A percentile compares a stretch with the other conserved stretches of the same genome.
Evolutionary conservation across 2,329 filamentous ascomycete species (phyloP).

Genomic region (Capronia epimyces): DNA sequence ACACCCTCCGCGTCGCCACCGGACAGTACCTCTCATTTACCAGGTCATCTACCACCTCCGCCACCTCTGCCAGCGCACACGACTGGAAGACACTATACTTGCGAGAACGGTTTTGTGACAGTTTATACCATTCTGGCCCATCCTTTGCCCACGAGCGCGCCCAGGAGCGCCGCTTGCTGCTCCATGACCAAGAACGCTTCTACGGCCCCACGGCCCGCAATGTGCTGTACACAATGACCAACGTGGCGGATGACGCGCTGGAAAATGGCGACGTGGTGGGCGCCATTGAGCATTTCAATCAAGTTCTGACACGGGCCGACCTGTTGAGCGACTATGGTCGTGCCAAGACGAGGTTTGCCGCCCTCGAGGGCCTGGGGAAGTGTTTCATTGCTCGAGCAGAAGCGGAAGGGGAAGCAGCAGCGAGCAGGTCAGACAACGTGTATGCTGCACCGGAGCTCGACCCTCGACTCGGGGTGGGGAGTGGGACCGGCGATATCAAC

Average conservation of each 20-base stretch:
- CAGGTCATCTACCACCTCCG: too few relatives aligned
- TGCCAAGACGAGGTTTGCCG: conserved; percentile 12
- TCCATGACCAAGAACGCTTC: conserved; percentile 8
- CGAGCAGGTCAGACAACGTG: background rate
- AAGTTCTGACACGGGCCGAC: conserved; percentile 5
- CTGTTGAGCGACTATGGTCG: conserved; percentile 7
- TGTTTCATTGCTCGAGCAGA: conserved; percentile 1
- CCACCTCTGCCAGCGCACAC: background rate
- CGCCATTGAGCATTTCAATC: conserved; percentile 2
- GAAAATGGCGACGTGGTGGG: background rate
- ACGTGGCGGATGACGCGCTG: conserved; percentile 15
- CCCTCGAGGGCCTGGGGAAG: conserved; percentile 12
- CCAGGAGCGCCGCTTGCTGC: conserved; percentile 1
- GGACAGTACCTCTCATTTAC: too few relatives aligned
- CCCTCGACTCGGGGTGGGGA: too few relatives aligned
- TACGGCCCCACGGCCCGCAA: conserved; percentile 10
- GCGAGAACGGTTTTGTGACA: conserved; percentile 14
- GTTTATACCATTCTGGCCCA: conserved; percentile 7
- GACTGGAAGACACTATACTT: conserved; percentile 16
- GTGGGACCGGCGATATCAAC: too few relatives aligned
- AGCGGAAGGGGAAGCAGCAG: background rate
- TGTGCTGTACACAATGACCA: conserved; percentile 16
- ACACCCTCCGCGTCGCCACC: background rate
- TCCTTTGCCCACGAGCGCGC: background rate
- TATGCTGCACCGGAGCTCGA: too few relatives aligned